Base-by-base conservation (phyloP, 2,329 filamentous ascomycete genomes). In the Claviceps pusilla region DNA sequence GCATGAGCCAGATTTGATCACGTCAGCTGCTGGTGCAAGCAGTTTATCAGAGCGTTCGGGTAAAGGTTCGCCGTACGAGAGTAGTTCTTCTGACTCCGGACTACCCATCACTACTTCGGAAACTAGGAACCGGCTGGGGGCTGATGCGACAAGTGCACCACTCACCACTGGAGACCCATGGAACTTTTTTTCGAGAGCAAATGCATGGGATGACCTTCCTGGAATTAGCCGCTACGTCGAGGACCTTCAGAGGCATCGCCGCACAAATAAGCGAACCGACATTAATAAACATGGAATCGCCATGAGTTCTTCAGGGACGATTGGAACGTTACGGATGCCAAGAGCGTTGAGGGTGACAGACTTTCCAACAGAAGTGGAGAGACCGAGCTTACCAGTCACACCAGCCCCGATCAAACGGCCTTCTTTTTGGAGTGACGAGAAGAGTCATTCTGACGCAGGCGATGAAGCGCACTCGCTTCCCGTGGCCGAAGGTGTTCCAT, bases 171-270 rank as follows among this genome's bases (percentile, higher is more conserved):
- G 43, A 50, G 76, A 84, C 62, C 77, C 82, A 24, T 95, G 87
- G 87, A 78, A 81, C 58, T 76, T 76, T 49, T 95, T 86, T 66
- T 75, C 80, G n/a, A 78, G 82, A 49, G 80, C 76, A 51, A 98
- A 97, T 68, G 90, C 89, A 16, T 98, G 93, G 93, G 93, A 98
- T 63, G 87, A 88, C 53, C 79, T 94, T 52, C 87, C 87, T 12
- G 86, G 88, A 59, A 98, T 98, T 62, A 83, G 88, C 63, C 79
- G 80, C 58, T 98, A 96, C 65, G 87, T 97, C 54, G 86, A 87
- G 58, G 77, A 80, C 53, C 73, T 95, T 54, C 82, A 86, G 61
- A 82, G 83, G 66, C 76, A 80, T 63, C 71, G 69, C 51, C 71
- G 72, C 48, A 61, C 58, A 29, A 68, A 64, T 56, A 69, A 66